Base-by-base conservation (phyloP, 78 protist genomes). In the Creolimax fragrantissima region DNA sequence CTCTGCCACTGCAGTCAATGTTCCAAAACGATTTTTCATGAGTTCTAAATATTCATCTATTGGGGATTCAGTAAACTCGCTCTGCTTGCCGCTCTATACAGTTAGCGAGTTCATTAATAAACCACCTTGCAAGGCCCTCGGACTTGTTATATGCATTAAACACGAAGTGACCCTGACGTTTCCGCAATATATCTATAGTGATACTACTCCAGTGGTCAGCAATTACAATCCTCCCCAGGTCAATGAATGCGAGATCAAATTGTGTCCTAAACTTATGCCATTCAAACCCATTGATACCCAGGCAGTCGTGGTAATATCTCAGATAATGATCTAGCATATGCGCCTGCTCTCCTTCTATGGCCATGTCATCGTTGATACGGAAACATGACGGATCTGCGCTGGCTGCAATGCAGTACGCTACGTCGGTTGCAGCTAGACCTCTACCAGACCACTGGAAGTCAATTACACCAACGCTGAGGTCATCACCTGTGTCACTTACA, bases 221-320 rank as follows among this genome's bases (percentile, higher is more conserved):
- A 35, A 88, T 37, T n/a, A 88, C 90, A 5, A 88, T 47, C 11
- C 90, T 42, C 32, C 86, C 90, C 47, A 88, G 47, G 47, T 88
- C 90, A 44, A 88, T 45, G 42, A 88, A 88, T 42, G 90, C 17
- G 81, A 44, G 47, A 7, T 88, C 86, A 88, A 88, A 88, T 6
- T 88, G 90, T 6, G 44, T 88, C 47, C 47, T 37, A 88, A 88
- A 88, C 17, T 4, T 88, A 32, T 45, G 41, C 37, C 42, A 32
- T 4, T 42, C 37, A 17, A 58, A 24, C 39, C 74, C 24, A 24
- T 58, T 24, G 39, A 17, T 58, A 58, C 24, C 74, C 1, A 58
- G 24, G 74, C 74, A 58, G 7, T 42, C 90, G 7, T 45, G 6
- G 58, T n/a, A 32, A 36, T 2, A 88, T 7, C 24, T 58, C 11